Percentiles rank a stretch among this genome's conserved stretches.
Conservation (phyloP, 2,329 filamentous ascomycete genomes). For the Penicillium polonicum region DNA sequence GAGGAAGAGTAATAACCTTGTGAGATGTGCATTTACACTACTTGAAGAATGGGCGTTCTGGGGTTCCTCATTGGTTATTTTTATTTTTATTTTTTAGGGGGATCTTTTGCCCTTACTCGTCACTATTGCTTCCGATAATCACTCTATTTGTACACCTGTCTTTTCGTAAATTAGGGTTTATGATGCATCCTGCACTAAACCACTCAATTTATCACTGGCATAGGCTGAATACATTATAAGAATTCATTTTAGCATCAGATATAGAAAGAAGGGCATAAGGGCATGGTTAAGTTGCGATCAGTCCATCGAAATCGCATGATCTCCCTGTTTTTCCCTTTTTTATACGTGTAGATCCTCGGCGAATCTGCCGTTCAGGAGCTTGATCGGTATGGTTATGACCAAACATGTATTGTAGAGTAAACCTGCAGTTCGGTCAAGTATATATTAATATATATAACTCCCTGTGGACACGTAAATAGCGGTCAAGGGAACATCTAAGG, state of each 20-base stretch:
- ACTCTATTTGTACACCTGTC: constrained; percentile 1
- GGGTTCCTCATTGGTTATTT: background rate
- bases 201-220: constrained; percentile 23
- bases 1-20: constrained; percentile 75
- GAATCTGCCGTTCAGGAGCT: constrained; percentile 7
- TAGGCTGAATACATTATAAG: constrained; percentile 4
- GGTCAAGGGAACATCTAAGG: background rate
- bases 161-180: constrained; percentile 20
- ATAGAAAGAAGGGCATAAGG: background rate
- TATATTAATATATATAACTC: background rate
- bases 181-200: constrained; percentile 24
- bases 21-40: constrained; percentile 6
- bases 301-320: constrained; percentile 10
- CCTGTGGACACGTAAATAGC: background rate
- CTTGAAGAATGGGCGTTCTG: constrained; percentile 7
- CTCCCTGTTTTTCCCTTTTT: constrained; percentile 4
- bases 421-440: background rate
- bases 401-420: background rate
- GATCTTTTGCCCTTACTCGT: background rate
- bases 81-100: background rate
- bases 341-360: constrained; percentile 9
- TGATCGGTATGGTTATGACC: constrained; percentile 3
- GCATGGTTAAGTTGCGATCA: background rate
- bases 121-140: background rate
- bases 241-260: background rate